phyloP scores from a whole-genome alignment of 129 eudicot species.

The Lonicera japonica region DNA sequence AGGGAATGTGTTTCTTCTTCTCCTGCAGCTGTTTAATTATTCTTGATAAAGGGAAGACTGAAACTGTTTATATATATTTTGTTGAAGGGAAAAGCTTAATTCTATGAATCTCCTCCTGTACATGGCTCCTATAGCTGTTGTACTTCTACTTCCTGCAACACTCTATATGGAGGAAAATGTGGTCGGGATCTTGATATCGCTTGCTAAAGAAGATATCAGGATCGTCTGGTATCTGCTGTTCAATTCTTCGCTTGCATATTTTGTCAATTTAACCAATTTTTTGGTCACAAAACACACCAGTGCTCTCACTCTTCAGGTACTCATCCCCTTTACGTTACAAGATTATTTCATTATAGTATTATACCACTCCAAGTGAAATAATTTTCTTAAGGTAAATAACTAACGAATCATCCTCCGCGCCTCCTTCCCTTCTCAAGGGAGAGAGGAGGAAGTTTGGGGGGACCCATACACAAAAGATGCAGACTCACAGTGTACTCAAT shows the following conservation, averaged over 20 bases:
- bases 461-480: no score
- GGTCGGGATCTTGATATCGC: conserved; percentile 43
- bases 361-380: no score
- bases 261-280: conserved; percentile 55
- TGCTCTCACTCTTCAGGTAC: conserved; percentile 62
- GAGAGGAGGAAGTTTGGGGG: no score
- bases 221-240: conserved; percentile 37
- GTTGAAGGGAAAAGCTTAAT: conserved; percentile 69
- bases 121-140: conserved; percentile 99
- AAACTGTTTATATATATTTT: background rate
- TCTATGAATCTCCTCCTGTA: conserved; percentile 95
- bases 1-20: background rate
- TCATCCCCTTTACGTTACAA: background rate
- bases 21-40: background rate
- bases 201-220: conserved; percentile 36
- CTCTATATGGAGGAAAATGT: conserved; percentile 50
- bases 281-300: conserved; percentile 71
- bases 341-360: no score
- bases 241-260: conserved; percentile 52
- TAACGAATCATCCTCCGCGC: no score
- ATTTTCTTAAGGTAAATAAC: no score
- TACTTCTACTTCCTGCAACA: conserved; percentile 48
- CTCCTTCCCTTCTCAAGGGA: no score
- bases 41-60: background rate
- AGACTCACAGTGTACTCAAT: no score